Base-by-base conservation (phyloP, 169 alveolate genomes). In the Plasmodium fragile region DNA sequence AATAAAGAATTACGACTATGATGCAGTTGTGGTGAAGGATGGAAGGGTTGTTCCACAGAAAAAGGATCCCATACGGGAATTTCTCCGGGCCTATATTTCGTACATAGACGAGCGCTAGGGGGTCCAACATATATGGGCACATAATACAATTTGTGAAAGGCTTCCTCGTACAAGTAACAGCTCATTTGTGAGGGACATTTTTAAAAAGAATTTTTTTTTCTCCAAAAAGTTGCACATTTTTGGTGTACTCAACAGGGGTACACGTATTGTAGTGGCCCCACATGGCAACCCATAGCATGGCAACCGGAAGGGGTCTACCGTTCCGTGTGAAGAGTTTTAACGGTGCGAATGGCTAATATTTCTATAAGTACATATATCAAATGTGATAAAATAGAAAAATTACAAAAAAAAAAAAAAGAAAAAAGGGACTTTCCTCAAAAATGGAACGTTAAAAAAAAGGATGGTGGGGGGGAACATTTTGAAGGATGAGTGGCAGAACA, bases 11-110 rank as follows among this genome's bases (percentile, higher is more conserved):
- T 85, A 41, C 45, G 93, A 85, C 53, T 85, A 75, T 85, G 93
- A 85, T 75, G 93, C 93, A 72, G 59, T 85, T 11, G 3, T 85
- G 13, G 85, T 85, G 43, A 85, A 85, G 73, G 84, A 85, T 85
- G 93, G 93, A 4, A 77, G 79, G 49, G 45, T 85, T 18, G 65
- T 85, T 36, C 79, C 93, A 45, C 36, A 85, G 45, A 75, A 75
- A 34, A 85, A 25, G 34, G 84, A 85, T 36, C 84, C 70, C 16
- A 18, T 53, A 85, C 55, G 53, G 69, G 93, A 85, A 49, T n/a
- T 73, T 30, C 77, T 83, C 30, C 13, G 25, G 49, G 55, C 10
- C 4, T 65, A 65, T 13, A 65, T 65, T 65, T 65, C 75, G n/a
- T 28, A 65, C 75, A 8, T 65, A 25, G 25, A 65, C 30, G 4